These are phyloP conservation scores for Neohortaea acidophila DNA, from an alignment of 495 filamentous ascomycete genomes.

Conservation along the genomic window DNA sequence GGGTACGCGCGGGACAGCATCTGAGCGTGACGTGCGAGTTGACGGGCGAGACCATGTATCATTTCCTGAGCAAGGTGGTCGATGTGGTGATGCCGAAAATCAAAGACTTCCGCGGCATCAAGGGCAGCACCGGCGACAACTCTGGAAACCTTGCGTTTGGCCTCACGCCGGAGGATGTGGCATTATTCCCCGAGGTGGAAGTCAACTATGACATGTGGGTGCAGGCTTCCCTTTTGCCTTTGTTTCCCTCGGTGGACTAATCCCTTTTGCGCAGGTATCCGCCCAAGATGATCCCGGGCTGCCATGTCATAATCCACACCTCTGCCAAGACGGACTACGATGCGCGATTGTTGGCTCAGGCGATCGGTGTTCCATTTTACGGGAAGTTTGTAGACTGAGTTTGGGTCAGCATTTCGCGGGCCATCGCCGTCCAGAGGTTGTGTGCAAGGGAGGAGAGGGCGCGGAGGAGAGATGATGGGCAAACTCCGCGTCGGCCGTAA, in stretches of 20 bases:
- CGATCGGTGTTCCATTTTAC: conserved; percentile 72
- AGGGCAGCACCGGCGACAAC: conserved; percentile 62
- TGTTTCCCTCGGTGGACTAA: too few species aligned
- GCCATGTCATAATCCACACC: conserved; percentile 75
- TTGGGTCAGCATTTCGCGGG: too few species aligned
- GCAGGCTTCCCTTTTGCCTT: too few species aligned
- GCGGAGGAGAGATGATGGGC: too few species aligned
- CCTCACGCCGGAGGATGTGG: conserved; percentile 51
- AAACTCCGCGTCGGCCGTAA: too few species aligned
- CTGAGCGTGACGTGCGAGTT: conserved; percentile 55
- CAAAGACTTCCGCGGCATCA: conserved; percentile 82
- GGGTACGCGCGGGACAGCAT: conserved; percentile 38
- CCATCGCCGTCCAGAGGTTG: too few species aligned
- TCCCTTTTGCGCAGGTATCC: conserved; percentile 51
- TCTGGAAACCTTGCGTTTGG: conserved; percentile 79
- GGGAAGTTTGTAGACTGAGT: conserved; percentile 47
- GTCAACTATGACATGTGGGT: conserved; percentile 80
- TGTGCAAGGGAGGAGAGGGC: too few species aligned
- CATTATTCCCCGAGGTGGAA: conserved; percentile 82
- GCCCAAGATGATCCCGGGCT: conserved; percentile 83
- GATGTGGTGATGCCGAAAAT: conserved; percentile 84
- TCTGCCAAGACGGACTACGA: conserved; percentile 79
- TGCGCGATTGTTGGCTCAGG: conserved; percentile 66
- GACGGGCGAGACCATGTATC: conserved; percentile 62
- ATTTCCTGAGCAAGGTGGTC: conserved; percentile 73